Base-by-base conservation (phyloP, 306 rosid species). In the Dryas octopetala region DNA sequence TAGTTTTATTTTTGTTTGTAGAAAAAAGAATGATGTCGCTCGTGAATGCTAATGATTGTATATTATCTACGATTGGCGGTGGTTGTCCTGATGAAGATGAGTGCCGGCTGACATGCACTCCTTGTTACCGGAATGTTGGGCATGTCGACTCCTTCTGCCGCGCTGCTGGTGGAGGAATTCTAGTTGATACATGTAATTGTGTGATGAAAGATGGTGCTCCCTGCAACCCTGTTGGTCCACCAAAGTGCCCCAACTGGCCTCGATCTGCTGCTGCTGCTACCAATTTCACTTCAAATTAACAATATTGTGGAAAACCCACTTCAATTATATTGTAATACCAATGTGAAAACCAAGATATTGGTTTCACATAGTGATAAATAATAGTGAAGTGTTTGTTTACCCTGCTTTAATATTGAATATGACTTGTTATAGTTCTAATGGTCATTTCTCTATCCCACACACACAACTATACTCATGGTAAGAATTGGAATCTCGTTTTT, bases 111-210 rank as follows among this genome's bases (percentile, higher is more conserved):
- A 79, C 83, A 58, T 73, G 79, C 45, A 15, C 11, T 6, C 54
- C 79, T 15, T 79, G 83, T 26, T 79, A 73, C 23, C 61, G 76
- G 8, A 38, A 38, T 4, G 19, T 71, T 10, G 73, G 82, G 17
- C 8, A 4, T 2, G 57, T 71, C 23, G 9, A 4, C 9, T 47
- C 60, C 5, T 63, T 4, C 47, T 71, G 82, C 5, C 28, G 40
- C 0, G 12, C 62, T 8, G 26, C 13, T 14, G 75, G 60, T 17
- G 48, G n/a, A 38, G 74, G 74, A 9, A 28, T 68, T 45, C 80
- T 74, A 1, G 23, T 23, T 13, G 48, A 11, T 13, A 7, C n/a
- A 54, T 78, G 82, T 16, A 19, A 55, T 0, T 76, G 79, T 46
- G 32, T 26, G 40, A 53, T 76, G 40, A 13, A 54, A 2, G 10